Percentiles rank a stretch among this genome's conserved stretches.
Conservation (phyloP, 768 basidiomycete genomes). For the Tephrocybe sp. region DNA sequence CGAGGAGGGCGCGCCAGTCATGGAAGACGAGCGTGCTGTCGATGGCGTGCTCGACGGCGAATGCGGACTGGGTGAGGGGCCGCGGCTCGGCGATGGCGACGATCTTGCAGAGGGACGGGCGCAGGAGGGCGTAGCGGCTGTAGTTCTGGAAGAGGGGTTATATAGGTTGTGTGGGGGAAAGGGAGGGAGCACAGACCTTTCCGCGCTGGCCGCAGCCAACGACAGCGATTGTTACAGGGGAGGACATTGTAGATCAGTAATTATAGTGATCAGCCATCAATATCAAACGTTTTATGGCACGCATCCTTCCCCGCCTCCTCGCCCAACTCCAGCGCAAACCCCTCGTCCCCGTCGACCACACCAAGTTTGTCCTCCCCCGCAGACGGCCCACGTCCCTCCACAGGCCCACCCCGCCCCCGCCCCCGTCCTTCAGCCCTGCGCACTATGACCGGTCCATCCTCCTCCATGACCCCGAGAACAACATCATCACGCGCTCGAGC, state of each 20-base stretch:
- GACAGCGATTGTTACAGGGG: slow-evolving; percentile 69
- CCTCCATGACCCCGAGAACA: slow-evolving; percentile 41
- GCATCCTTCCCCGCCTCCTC: slow-evolving; percentile 68
- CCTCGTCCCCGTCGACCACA: slow-evolving; percentile 19
- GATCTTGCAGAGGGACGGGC: slow-evolving; percentile 68
- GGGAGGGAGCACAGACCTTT: slow-evolving; percentile 40
- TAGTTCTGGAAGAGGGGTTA: slow-evolving; percentile 48
- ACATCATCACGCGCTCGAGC: slow-evolving; percentile 52
- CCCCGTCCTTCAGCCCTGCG: slow-evolving; percentile 45
- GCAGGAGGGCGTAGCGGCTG: slow-evolving; percentile 55
- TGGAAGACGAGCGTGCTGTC: slow-evolving; percentile 70
- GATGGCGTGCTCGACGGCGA: slow-evolving; percentile 57
- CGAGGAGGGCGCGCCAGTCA: slow-evolving; percentile 69
- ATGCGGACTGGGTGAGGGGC: slow-evolving; percentile 56
- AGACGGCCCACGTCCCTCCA: slow-evolving; percentile 31
- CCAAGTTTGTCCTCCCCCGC: slow-evolving; percentile 23
- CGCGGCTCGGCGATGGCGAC: slow-evolving; percentile 88
- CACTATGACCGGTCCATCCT: slow-evolving; percentile 59
- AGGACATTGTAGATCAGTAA: not conserved
- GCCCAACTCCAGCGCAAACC: slow-evolving; percentile 30
- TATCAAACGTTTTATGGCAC: slow-evolving; percentile 72
- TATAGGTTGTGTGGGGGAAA: not conserved
- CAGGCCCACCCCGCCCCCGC: slow-evolving; percentile 29
- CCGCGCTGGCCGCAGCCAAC: slow-evolving; percentile 87
- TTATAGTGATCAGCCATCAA: not conserved